phyloP scores from a whole-genome alignment of 2,329 filamentous ascomycete species.

The Monosporascus sp. region DNA sequence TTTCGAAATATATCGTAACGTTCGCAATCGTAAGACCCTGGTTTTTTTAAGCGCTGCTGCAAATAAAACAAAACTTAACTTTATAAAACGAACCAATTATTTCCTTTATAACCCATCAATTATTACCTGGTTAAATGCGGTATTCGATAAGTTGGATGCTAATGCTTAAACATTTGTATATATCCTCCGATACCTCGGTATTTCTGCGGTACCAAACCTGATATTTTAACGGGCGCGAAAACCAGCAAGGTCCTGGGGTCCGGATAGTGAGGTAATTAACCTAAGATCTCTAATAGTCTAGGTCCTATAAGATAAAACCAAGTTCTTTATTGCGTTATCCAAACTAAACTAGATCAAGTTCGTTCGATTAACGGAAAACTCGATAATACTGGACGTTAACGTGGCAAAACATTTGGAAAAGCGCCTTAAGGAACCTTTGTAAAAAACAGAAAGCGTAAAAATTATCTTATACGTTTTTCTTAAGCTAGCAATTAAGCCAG shows the following conservation, averaged over 20 bases:
- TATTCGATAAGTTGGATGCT: not conserved
- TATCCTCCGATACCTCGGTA: conserved; percentile 2
- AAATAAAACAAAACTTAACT: conserved; percentile 1
- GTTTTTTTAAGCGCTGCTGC: not conserved
- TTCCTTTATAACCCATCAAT: conserved; percentile 4
- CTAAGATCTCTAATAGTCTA: not conserved
- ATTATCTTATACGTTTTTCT: not conserved
- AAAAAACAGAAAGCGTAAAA: not conserved
- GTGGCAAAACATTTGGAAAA: not conserved
- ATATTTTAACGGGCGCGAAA: not conserved
- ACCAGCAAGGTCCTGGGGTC: conserved; percentile 1
- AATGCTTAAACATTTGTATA: not conserved
- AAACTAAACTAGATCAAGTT: too few relatives aligned
- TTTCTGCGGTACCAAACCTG: not conserved
- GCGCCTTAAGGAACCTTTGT: not conserved
- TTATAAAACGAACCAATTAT: conserved; percentile 1
- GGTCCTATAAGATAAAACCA: not conserved
- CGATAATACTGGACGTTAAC: too few relatives aligned
- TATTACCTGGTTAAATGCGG: not conserved
- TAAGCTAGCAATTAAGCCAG: not conserved
- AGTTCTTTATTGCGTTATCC: too few relatives aligned
- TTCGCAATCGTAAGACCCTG: conserved; percentile 2
- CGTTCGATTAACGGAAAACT: too few relatives aligned
- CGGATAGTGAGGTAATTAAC: not conserved
- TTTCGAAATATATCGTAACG: conserved; percentile 3